These are phyloP conservation scores for Boletus insuetus DNA, from an alignment of 768 basidiomycete genomes.

Conservation along the genomic window DNA sequence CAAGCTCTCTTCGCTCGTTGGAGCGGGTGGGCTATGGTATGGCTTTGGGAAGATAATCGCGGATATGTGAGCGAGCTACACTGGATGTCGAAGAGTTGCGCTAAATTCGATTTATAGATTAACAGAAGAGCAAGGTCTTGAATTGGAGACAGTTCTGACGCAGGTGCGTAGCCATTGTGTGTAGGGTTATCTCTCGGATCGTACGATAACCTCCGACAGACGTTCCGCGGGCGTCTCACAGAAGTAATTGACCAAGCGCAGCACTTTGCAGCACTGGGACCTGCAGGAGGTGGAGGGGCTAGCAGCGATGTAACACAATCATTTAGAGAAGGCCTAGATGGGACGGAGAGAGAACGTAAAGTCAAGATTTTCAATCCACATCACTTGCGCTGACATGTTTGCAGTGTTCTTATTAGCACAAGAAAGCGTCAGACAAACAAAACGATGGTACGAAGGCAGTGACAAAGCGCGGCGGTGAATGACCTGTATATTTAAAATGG, in stretches of 20 bases:
- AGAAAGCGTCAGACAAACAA: slow-evolving; percentile 73
- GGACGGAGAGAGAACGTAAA: slow-evolving; percentile 89
- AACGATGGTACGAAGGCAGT: slow-evolving; percentile 81
- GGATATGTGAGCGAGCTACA: slow-evolving; percentile 57
- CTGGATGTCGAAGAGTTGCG: not conserved
- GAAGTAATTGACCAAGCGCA: slow-evolving; percentile 86
- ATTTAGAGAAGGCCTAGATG: slow-evolving; percentile 90
- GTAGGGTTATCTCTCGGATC: not conserved
- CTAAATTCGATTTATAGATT: slow-evolving; percentile 46
- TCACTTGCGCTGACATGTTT: slow-evolving; percentile 5
- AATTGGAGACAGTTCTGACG: slow-evolving; percentile 68
- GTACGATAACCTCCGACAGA: slow-evolving; percentile 39
- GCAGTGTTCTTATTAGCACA: slow-evolving; percentile 86
- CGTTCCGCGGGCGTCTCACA: slow-evolving; percentile 72
- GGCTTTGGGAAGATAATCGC: slow-evolving; percentile 85
- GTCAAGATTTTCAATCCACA: slow-evolving; percentile 11
- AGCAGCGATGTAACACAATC: slow-evolving; percentile 61
- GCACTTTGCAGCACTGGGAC: slow-evolving; percentile 74
- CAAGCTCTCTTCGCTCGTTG: slow-evolving; percentile 77
- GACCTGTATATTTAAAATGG: not conserved
- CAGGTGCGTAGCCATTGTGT: slow-evolving; percentile 43
- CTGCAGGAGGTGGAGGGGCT: slow-evolving; percentile 50
- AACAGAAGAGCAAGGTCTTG: slow-evolving; percentile 68
- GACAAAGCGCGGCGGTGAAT: slow-evolving; percentile 51
- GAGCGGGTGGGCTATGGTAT: slow-evolving; percentile 89